These are phyloP conservation scores for Eucalyptus cloeziana DNA, from an alignment of 345 rosid genomes.

Conservation along the genomic window DNA sequence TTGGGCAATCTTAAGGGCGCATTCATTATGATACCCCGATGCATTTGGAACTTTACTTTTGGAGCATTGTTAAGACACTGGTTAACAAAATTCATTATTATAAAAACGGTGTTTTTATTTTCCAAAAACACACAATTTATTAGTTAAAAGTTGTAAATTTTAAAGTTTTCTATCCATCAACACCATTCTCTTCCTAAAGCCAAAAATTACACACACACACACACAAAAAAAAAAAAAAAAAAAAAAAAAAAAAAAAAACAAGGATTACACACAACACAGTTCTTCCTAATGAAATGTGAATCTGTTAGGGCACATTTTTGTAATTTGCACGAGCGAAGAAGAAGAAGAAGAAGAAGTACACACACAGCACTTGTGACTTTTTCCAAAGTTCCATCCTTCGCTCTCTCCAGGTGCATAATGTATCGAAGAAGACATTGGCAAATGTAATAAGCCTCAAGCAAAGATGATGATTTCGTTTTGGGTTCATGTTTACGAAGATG, in stretches of 20 bases:
- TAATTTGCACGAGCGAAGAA: too few species aligned
- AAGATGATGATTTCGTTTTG: background rate
- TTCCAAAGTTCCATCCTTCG: background rate
- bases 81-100: background rate
- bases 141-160: background rate
- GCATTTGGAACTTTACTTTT: background rate
- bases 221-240: too few species aligned
- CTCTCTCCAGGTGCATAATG: background rate
- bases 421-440: background rate
- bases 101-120: background rate
- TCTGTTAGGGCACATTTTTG: background rate
- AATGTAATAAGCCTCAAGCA: background rate
- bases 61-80: fast-evolving
- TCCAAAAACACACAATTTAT: background rate
- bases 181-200: background rate
- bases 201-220: background rate
- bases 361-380: too few species aligned
- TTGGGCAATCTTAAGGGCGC: background rate
- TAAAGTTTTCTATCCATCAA: background rate
- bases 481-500: background rate
- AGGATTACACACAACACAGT: background rate
- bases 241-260: too few species aligned
- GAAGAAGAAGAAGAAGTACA: too few species aligned
- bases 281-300: background rate
- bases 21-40: background rate